Percentiles rank a stretch among this genome's conserved stretches.
phyloP scores from a whole-genome alignment of 306 rosid species.

The Elaeagnus macrophylla region DNA sequence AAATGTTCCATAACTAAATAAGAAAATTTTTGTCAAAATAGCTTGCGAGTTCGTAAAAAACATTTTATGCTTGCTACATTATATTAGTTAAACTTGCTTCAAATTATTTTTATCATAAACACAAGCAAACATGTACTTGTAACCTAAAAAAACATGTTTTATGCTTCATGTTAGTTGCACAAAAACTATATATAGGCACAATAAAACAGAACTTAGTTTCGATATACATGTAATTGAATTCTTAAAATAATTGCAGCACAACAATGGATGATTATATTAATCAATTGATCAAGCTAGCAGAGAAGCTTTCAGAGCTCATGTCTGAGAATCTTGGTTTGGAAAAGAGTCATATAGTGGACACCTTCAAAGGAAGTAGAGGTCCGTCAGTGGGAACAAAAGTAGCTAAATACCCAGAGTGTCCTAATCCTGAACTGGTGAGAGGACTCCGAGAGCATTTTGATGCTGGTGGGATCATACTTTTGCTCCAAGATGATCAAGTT shows the following conservation, averaged over 20 bases:
- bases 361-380: constrained; percentile 50
- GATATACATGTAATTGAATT: constrained; percentile 5
- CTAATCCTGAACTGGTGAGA: constrained; percentile 53
- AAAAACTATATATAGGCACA: no score
- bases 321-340: constrained; percentile 68
- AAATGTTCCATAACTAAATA: no score
- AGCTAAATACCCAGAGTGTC: constrained; percentile 70
- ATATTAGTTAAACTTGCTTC: no score
- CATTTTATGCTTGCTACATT: no score
- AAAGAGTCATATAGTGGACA: constrained; percentile 36
- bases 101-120: no score
- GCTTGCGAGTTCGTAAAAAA: no score
- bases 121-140: no score
- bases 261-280: constrained; percentile 60
- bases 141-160: no score
- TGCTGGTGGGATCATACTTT: constrained; percentile 86
- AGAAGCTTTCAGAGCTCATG: constrained; percentile 59
- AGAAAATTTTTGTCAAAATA: no score
- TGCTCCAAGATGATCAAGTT: constrained; percentile 80
- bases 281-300: constrained; percentile 48
- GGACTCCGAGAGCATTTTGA: constrained; percentile 91
- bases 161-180: no score
- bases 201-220: no score
- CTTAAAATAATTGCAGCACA: constrained; percentile 36
- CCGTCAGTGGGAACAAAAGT: constrained; percentile 81